These are phyloP conservation scores for Penicillium occitanis DNA, from an alignment of 2,329 filamentous ascomycete species.

Conservation along the genomic window DNA sequence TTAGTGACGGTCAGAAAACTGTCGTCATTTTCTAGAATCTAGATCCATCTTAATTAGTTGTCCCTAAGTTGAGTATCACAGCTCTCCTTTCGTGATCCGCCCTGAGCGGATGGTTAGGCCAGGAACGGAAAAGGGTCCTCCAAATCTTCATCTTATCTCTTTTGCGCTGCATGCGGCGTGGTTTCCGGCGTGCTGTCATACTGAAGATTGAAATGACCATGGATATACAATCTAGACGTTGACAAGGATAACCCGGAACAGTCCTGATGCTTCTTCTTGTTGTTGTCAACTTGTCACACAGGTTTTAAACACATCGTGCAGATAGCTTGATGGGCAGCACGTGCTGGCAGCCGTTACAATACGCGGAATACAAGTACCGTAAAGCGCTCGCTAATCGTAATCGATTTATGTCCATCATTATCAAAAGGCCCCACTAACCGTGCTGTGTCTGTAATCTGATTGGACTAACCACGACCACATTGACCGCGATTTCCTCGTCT, in stretches of 20 bases:
- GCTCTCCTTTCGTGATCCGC: not conserved
- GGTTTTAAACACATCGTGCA: not conserved
- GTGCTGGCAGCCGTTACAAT: not conserved
- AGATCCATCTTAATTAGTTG: not conserved
- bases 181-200: not conserved
- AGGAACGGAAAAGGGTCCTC: conserved; percentile 2
- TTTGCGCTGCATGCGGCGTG: not conserved
- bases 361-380: not conserved
- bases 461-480: not conserved
- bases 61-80: not conserved
- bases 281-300: not conserved
- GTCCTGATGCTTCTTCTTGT: not conserved
- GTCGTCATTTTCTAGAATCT: not conserved
- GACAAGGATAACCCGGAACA: not conserved
- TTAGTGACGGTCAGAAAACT: not conserved
- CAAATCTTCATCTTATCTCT: not conserved
- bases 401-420: conserved; percentile 4
- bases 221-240: not conserved
- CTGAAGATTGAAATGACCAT: not conserved
- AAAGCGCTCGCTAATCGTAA: not conserved
- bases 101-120: not conserved
- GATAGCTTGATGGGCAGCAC: not conserved
- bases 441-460: not conserved
- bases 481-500: not conserved
- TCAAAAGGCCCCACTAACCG: not conserved